These are phyloP conservation scores for Clarireedia sp. DNA, from an alignment of 2,329 filamentous ascomycete genomes.

Conservation along the genomic window DNA sequence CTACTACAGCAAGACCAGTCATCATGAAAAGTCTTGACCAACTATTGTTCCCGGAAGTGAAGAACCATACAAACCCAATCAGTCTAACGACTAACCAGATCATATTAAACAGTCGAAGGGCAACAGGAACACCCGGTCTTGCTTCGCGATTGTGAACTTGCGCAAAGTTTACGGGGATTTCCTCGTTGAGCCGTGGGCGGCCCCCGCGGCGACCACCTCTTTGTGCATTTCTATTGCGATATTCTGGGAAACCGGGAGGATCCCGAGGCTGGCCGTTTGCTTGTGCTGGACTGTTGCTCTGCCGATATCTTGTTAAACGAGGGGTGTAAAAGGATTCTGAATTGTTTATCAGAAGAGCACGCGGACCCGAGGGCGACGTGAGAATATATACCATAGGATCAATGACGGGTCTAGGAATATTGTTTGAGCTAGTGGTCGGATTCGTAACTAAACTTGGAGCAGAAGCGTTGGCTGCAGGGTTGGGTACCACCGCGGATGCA, in stretches of 20 bases:
- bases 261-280: constrained; percentile 8
- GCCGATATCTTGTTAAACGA: constrained; percentile 22
- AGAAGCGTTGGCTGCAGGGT: constrained; percentile 4
- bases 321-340: constrained; percentile 46
- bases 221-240: constrained; percentile 20
- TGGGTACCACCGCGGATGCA: neutral
- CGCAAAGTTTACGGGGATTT: constrained; percentile 8
- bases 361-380: constrained; percentile 51
- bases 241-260: constrained; percentile 18
- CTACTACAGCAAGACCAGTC: constrained; percentile 42
- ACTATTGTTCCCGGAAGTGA: constrained; percentile 48
- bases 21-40: constrained; percentile 54
- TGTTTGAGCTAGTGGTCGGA: constrained; percentile 12
- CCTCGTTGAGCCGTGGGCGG: constrained; percentile 12
- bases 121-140: constrained; percentile 2
- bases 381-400: constrained; percentile 51
- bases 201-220: constrained; percentile 15
- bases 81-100: constrained; percentile 54
- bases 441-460: neutral
- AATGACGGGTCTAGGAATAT: constrained; percentile 16
- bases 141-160: constrained; percentile 14
- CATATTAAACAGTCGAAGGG: constrained; percentile 24
- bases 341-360: constrained; percentile 48
- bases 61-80: constrained; percentile 55
- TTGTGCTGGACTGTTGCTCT: constrained; percentile 1